Base-by-base conservation (phyloP, 495 filamentous ascomycete genomes). In the Trichoderma gamsii region DNA sequence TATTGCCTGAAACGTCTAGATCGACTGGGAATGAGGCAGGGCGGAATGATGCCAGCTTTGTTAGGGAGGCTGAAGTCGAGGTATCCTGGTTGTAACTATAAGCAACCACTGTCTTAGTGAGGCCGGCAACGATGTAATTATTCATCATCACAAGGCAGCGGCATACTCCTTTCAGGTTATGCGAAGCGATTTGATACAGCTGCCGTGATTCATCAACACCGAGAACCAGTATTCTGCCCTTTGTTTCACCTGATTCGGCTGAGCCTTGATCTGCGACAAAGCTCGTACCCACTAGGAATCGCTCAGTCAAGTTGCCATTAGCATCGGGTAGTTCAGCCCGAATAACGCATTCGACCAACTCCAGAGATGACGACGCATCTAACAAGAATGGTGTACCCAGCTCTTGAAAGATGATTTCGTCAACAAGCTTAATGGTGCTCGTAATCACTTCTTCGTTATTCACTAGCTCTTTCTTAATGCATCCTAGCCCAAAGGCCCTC, bases 271-370 rank as follows among this genome's bases (percentile, higher is more conserved):
- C 88, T 49, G 88, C 84, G 61, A 94, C 70, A 70, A 86, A 92
- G 41, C 89, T 87, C 16, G 96, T 97, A 11, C 95, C 95, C 2
- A 97, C 88, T 27, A 99, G 76, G 72, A 97, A 97, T 18, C 92
- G 81, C 73, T 99, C 95, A 2, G 84, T 85, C 5, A 81, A 83
- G 43, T 82, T 82, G 16, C 89, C 88, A 64, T 86, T 82, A 0
- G 81, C 78, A 71, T 88, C 84, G 0, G 78, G 76, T n/a, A 97
- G 83, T 68, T 92, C 86, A 12, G 90, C 90, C 44, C 92, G 86
- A 66, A 94, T 88, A 4, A 95, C 88, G 68, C 89, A 86, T 74
- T 98, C 95, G 16, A 97, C 85, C 32, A 97, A 78, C 76, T 99
- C 95, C 4, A 89, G 82, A 29, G 82, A 74, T 2, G 86, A 75